Base-by-base conservation (phyloP, 306 rosid genomes). In the Abrus pulchellus region DNA sequence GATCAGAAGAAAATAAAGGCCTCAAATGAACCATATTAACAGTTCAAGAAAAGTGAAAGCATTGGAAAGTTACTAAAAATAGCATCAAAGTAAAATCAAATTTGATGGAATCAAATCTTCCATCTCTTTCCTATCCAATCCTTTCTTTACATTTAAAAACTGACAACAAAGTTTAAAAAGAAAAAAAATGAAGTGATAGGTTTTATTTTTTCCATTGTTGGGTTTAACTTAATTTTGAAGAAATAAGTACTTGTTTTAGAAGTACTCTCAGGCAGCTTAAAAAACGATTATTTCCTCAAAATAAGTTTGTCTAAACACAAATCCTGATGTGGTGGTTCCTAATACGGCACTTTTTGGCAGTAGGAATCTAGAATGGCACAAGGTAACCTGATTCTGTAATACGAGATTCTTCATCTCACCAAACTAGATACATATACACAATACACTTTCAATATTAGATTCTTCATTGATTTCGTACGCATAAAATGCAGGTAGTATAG, bases 401-500 rank as follows among this genome's bases (percentile, higher is more conserved):
- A 41, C 67, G 30, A 57, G 29, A 47, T 36, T 56, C 34, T 67
- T 74, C 75, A 66, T 43, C 83, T 79, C n/a, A 68, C 43, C 76
- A 55, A 33, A 34, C 11, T 48, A 41, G 29, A 74, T 55, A 56
- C 34, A 49, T 28, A 49, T 3, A 49, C 38, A 45, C 33, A 43
- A 11, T n/a, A 12, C 27, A 70, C 43, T 48, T 59, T 34, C 27
- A 79, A 44, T 2, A 27, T 1, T 54, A 45, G 38, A 12, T 2
- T 41, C 71, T 48, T 49, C 53, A 38, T 27, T 28, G 36, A 50
- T 49, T 28, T 52, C 64, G 50, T 36, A n/a, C 36, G 0, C 50
- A 38, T 0, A 65, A 34, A 65, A 77, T 77, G 43, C 5, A 50
- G 14, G 80, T 9, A 55, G 10, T 45, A 44, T 45, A 9, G 45